A percentile compares a stretch with the other conserved stretches of the same genome.
These are phyloP conservation scores for Calophaca sinica DNA, from an alignment of 306 rosid species.

Conservation along the genomic window DNA sequence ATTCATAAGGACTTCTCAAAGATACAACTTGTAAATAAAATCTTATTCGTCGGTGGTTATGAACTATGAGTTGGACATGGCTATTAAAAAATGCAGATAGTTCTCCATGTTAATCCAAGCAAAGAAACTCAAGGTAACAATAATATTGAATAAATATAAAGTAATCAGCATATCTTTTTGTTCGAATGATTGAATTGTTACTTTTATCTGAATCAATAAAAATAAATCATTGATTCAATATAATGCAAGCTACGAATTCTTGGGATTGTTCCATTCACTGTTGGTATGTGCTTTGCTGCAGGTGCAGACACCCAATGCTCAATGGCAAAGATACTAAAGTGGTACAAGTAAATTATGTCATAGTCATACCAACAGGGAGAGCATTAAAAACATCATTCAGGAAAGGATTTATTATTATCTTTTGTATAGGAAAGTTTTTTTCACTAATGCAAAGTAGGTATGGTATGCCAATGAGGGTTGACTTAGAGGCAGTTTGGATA, in stretches of 20 bases:
- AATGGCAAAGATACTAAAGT: constrained; percentile 10
- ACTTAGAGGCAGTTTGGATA: neutral
- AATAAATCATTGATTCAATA: constrained; percentile 1
- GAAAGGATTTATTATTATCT: neutral
- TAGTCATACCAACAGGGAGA: constrained; percentile 3
- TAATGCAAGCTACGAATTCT: constrained; percentile 23
- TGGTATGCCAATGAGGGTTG: neutral
- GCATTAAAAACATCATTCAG: constrained; percentile 9
- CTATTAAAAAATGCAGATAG: constrained; percentile 4
- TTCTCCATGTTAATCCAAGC: constrained; percentile 15
- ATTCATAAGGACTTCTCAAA: constrained; percentile 30
- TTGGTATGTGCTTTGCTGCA: constrained; percentile 25
- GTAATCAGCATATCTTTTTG: neutral
- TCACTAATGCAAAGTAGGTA: neutral
- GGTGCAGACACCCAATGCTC: constrained; percentile 17
- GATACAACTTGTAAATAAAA: constrained; percentile 5
- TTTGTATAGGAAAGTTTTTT: neutral
- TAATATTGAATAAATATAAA: neutral
- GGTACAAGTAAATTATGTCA: neutral
- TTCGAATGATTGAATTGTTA: constrained; percentile 13
- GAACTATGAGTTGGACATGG: constrained; percentile 10
- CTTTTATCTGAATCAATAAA: constrained; percentile 23
- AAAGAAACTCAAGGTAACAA: constrained; percentile 23
- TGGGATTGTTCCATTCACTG: constrained; percentile 3
- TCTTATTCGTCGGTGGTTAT: constrained; percentile 22